These are phyloP conservation scores for Withania somnifera DNA, from an alignment of 305 asterid genomes.

Conservation along the genomic window DNA sequence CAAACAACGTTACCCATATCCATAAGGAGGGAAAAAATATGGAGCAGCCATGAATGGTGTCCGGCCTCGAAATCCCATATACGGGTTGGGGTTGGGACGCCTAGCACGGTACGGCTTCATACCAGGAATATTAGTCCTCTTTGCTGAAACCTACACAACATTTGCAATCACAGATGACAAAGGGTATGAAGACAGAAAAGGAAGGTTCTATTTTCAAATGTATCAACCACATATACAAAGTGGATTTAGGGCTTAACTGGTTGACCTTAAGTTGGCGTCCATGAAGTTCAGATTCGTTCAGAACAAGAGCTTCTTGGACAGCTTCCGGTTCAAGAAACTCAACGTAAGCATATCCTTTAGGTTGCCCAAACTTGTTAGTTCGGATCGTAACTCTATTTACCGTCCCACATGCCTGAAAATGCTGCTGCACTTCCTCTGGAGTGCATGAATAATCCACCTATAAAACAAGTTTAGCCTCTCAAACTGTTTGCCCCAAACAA, in stretches of 20 bases:
- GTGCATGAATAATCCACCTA: constrained; percentile 11
- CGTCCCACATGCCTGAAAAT: constrained; percentile 4
- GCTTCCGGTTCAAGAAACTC: constrained; percentile 7
- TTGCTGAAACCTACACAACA: constrained; percentile 18
- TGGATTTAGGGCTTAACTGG: background rate
- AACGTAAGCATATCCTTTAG: constrained; percentile 8
- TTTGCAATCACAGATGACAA: background rate
- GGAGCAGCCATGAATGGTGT: constrained; percentile 46
- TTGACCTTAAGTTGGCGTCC: constrained; percentile 7
- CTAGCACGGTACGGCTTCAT: constrained; percentile 26
- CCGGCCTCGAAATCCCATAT: constrained; percentile 42
- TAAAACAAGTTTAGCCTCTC: background rate
- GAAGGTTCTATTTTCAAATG: background rate
- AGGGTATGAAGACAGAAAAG: background rate
- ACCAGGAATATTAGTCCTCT: constrained; percentile 29
- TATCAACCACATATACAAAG: background rate
- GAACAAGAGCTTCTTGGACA: constrained; percentile 1
- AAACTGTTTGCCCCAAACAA: background rate
- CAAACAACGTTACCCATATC: constrained; percentile 38
- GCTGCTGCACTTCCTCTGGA: constrained; percentile 9
- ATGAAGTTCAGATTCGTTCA: constrained; percentile 10
- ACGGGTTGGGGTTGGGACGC: constrained; percentile 40
- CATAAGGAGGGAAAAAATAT: constrained; percentile 44
- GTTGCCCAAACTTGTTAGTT: constrained; percentile 8
- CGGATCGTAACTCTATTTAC: constrained; percentile 11